Evolutionary conservation across 257 asterid species (phyloP), one percentile per base, ranked within the genome.

Genomic region (Gardenia jasminoides): DNA sequence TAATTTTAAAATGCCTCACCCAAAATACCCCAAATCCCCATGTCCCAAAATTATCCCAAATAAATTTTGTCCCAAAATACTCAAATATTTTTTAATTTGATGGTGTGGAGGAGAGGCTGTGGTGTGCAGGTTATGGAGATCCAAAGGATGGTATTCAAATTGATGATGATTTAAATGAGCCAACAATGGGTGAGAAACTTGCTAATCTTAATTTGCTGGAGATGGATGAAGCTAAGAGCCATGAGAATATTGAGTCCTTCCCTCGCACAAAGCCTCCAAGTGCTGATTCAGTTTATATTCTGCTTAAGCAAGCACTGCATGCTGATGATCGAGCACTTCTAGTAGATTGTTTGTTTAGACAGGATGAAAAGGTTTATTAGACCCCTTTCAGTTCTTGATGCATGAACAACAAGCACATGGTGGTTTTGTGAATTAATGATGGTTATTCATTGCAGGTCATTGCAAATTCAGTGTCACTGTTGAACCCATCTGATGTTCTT

Each of bases 141-240:
- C 69, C 79, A 69, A 84, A 83, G 81, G 89, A 88, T 65, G 90
- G 80, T 75, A 59, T 72, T 67, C 91, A 75, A 76, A 79, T 81
- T 67, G 75, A 76, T 70, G 87, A 86, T 81, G 97, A 92, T 62
- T 58, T 81, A 77, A 87, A 87, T 74, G 98, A 95, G 86, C 97
- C 96, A 68, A 95, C 99, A 77, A 91, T 95, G 94, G 97, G 97
- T 0, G 97, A 95, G 80, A 92, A 92, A 81, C 97, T 95, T 77
- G 92, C 91, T 47, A 87, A 84, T 84, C 93, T 95, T 47, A 86
- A 88, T 69, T 78, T 95, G 90, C 78, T 77, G 62, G 96, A 74
- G 75, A 73, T 74, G 1, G 78, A 67, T 73, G 83, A 77, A 76
- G 76, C 79, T 47, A 73, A 77, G 56, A 77, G 66, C 82, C 75